These are phyloP conservation scores for Cucumis cinereus DNA, from an alignment of 306 rosid genomes.

Conservation along the genomic window DNA sequence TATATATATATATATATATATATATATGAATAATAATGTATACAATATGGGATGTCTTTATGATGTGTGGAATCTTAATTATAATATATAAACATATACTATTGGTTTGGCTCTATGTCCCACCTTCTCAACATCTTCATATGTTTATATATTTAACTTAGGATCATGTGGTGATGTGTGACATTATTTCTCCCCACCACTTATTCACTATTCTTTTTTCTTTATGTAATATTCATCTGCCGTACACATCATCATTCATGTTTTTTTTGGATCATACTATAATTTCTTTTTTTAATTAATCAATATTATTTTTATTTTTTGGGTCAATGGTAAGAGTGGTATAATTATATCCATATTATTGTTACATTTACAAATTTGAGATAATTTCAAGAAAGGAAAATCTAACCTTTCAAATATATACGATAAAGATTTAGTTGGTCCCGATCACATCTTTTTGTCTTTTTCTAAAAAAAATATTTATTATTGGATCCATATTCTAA, in stretches of 20 bases:
- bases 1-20: too few relatives aligned
- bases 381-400: too few relatives aligned
- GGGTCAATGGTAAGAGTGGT: too few relatives aligned
- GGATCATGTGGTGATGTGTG: not conserved
- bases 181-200: not conserved
- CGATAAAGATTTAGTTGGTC: too few relatives aligned
- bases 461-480: too few relatives aligned
- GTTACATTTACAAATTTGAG: too few relatives aligned
- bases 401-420: too few relatives aligned
- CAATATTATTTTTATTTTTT: too few relatives aligned
- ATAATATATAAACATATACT: not conserved
- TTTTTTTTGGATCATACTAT: not conserved
- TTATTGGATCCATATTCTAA: too few relatives aligned
- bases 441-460: too few relatives aligned
- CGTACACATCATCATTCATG: not conserved
- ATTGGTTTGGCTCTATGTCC: not conserved
- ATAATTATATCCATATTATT: too few relatives aligned
- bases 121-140: not conserved
- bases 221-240: not conserved
- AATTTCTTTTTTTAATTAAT: too few relatives aligned
- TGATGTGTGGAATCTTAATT: not conserved
- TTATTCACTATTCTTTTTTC: not conserved
- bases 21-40: not conserved
- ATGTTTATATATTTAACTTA: not conserved
- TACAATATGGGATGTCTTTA: constrained; percentile 5